Conservation (phyloP, 345 rosid genomes). For the Populus alba region DNA sequence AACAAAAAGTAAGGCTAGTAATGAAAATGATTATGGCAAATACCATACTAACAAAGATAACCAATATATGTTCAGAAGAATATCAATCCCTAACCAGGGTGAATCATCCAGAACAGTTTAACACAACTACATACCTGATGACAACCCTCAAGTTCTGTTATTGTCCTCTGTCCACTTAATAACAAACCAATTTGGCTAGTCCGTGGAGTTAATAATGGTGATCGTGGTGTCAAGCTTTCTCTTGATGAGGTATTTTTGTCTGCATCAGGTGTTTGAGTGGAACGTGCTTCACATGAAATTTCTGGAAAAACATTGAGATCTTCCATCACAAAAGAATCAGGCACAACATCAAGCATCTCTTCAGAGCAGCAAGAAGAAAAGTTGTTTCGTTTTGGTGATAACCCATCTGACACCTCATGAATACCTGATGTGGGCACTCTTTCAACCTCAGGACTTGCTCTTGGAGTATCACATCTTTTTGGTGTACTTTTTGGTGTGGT, state of each 20-base stretch:
- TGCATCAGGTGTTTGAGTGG: conserved; percentile 30
- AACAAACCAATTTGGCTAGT: conserved; percentile 77
- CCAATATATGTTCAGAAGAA: neutral
- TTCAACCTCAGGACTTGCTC: conserved; percentile 43
- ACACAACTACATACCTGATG: conserved; percentile 58
- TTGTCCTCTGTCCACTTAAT: conserved; percentile 62
- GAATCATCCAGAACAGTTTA: conserved; percentile 1
- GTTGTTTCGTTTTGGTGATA: conserved; percentile 35
- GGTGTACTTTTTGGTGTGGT: conserved; percentile 58
- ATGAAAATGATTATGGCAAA: neutral
- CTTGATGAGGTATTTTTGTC: conserved; percentile 52
- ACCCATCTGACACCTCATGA: conserved; percentile 48
- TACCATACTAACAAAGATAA: neutral
- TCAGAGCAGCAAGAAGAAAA: conserved; percentile 48
- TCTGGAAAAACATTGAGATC: conserved; percentile 45
- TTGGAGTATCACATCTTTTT: conserved; percentile 47
- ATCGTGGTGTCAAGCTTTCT: conserved; percentile 90
- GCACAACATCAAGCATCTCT: conserved; percentile 58
- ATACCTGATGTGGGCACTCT: conserved; percentile 31
- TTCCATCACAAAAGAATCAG: conserved; percentile 53
- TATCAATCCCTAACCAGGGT: neutral
- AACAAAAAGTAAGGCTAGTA: neutral
- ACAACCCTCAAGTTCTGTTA: conserved; percentile 75
- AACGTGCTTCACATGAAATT: conserved; percentile 42
- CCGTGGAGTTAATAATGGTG: conserved; percentile 74